Percentiles rank a stretch among this genome's conserved stretches.
phyloP scores from a whole-genome alignment of 2,329 filamentous ascomycete genomes.

The Calycina marina region DNA sequence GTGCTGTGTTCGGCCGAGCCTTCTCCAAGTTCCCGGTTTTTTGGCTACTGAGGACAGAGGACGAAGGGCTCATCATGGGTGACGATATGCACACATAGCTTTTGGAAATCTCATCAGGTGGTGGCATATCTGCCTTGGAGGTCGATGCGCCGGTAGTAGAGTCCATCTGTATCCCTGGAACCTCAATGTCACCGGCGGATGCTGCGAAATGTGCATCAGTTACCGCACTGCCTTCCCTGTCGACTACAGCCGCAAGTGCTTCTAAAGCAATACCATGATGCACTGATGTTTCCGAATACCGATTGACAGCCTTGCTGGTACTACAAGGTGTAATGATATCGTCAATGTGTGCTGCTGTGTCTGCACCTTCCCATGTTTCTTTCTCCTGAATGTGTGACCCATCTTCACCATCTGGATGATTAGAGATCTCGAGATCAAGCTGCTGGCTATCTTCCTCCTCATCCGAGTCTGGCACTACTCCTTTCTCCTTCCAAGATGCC shows the following conservation, averaged over 20 bases:
- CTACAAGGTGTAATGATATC: not conserved
- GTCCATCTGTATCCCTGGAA: not conserved
- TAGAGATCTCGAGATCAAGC: conserved; percentile 3
- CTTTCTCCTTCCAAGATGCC: conserved; percentile 24
- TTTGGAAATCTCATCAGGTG: conserved; percentile 24
- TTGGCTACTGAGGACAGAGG: conserved; percentile 12
- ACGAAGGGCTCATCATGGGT: conserved; percentile 19
- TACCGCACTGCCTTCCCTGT: conserved; percentile 3
- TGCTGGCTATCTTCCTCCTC: conserved; percentile 22
- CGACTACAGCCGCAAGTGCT: conserved; percentile 5
- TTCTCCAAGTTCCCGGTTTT: not conserved
- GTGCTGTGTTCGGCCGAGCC: not conserved
- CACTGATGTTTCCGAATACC: conserved; percentile 2
- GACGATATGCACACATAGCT: conserved; percentile 26
- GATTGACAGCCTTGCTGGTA: not conserved
- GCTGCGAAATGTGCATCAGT: no score
- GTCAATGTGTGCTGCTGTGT: not conserved
- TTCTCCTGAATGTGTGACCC: conserved; percentile 1
- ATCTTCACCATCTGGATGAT: conserved; percentile 1
- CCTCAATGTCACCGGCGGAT: conserved; percentile 5
- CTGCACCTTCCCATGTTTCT: not conserved
- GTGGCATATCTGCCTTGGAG: not conserved
- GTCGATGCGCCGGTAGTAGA: not conserved
- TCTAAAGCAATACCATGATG: conserved; percentile 7
- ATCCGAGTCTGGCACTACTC: conserved; percentile 24